Evolutionary conservation across 257 asterid species (phyloP).

Genomic region (Solanum piurae): DNA sequence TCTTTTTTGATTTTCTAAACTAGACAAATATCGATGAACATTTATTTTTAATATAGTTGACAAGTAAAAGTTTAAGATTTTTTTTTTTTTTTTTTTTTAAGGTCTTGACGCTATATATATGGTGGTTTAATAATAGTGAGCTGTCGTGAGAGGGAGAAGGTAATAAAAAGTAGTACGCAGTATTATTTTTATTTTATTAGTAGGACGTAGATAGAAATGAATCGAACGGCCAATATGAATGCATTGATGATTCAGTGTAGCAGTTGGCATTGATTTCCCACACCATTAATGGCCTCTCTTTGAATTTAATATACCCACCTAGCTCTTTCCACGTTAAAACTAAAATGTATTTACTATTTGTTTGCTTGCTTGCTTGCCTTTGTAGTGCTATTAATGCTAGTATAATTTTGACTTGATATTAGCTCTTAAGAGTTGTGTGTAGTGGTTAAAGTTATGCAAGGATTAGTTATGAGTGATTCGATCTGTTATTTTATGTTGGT

Average conservation of each 20-base stretch:
- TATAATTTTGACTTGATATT: too few relatives aligned
- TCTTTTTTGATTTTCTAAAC: not conserved
- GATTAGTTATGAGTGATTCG: too few relatives aligned
- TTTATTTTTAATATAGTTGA: not conserved
- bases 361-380: too few relatives aligned
- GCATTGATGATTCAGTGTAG: slow-evolving; percentile 34
- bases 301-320: not conserved
- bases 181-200: too few relatives aligned
- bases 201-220: not conserved
- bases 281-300: slow-evolving; percentile 19
- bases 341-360: too few relatives aligned
- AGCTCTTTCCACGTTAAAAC: not conserved
- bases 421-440: too few relatives aligned
- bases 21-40: fast-evolving
- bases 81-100: too few relatives aligned
- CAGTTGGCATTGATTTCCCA: slow-evolving; percentile 41
- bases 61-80: not conserved
- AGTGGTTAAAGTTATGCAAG: too few relatives aligned
- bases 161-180: not conserved
- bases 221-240: slow-evolving; percentile 14
- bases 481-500: too few relatives aligned
- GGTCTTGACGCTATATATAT: not conserved
- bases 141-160: not conserved
- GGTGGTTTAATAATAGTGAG: not conserved
- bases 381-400: too few relatives aligned